Conservation (phyloP, 371 early-diverging fungal genomes). For the Rhizopus sp. region DNA sequence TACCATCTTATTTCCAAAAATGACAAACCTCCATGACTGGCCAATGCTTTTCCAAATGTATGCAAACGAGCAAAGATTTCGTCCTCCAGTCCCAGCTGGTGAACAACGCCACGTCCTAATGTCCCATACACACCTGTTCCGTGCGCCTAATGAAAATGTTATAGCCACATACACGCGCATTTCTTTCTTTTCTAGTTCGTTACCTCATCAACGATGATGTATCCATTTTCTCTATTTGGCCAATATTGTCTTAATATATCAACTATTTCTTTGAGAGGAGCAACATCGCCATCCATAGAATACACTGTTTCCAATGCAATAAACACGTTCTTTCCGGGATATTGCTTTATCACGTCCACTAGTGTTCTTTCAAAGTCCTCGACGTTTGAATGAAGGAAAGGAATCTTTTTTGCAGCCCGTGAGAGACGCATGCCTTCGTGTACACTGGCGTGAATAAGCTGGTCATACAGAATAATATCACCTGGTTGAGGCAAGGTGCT, state of each 20-base stretch:
- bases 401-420: slow-evolving; percentile 47
- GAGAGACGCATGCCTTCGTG: slow-evolving; percentile 78
- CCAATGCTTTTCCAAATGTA: slow-evolving; percentile 86
- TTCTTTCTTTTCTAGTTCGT: neutral
- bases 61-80: slow-evolving; percentile 76
- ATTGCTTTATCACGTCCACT: slow-evolving; percentile 9
- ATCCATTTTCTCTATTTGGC: slow-evolving; percentile 52
- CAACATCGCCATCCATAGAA: slow-evolving; percentile 85
- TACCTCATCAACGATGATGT: slow-evolving; percentile 70
- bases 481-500: slow-evolving; percentile 67
- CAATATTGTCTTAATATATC: slow-evolving; percentile 46
- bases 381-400: slow-evolving; percentile 78
- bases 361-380: slow-evolving; percentile 47
- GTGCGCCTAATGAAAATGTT: slow-evolving; percentile 62
- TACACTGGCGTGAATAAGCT: slow-evolving; percentile 78
- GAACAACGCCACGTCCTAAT: slow-evolving; percentile 71
- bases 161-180: neutral
- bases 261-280: slow-evolving; percentile 69
- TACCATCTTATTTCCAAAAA: neutral
- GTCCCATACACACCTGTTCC: slow-evolving; percentile 78
- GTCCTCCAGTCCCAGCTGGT: slow-evolving; percentile 60
- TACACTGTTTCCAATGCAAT: slow-evolving; percentile 80
- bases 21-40: slow-evolving; percentile 72
- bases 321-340: slow-evolving; percentile 56
- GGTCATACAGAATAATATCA: slow-evolving; percentile 73